Conservation (phyloP, 345 rosid species). For the Hypericum perforatum region DNA sequence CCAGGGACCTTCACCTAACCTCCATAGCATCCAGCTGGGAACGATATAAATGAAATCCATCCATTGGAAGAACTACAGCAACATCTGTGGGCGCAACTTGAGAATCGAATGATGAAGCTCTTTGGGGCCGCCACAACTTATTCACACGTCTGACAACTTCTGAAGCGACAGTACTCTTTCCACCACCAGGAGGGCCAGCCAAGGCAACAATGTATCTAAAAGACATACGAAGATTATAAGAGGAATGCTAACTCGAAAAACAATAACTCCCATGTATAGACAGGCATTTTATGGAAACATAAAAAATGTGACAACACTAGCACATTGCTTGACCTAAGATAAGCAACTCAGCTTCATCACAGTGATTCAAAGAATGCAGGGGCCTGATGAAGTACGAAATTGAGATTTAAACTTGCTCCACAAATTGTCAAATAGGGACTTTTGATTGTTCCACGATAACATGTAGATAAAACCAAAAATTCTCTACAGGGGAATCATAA, state of each 20-base stretch:
- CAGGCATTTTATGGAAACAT: neutral
- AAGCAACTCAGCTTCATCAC: no score
- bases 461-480: no score
- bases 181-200: conserved; percentile 96
- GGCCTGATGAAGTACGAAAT: no score
- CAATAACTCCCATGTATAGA: neutral
- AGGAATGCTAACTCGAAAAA: neutral
- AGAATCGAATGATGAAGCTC: conserved; percentile 51
- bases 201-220: conserved; percentile 67
- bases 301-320: no score
- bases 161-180: conserved; percentile 78
- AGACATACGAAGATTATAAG: conserved; percentile 1
- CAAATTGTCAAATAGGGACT: no score
- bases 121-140: conserved; percentile 71
- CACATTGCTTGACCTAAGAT: no score
- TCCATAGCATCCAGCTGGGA: conserved; percentile 91
- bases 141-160: conserved; percentile 64
- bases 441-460: no score
- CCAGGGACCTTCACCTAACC: conserved; percentile 30
- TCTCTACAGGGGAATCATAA: no score
- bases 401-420: no score
- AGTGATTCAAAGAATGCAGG: no score
- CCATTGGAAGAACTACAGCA: conserved; percentile 82
- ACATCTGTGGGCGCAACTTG: conserved; percentile 59
- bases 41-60: conserved; percentile 88